Percentiles rank a stretch among this genome's conserved stretches.
Conservation (phyloP, 768 basidiomycete genomes). For the Kwoniella sp. region DNA sequence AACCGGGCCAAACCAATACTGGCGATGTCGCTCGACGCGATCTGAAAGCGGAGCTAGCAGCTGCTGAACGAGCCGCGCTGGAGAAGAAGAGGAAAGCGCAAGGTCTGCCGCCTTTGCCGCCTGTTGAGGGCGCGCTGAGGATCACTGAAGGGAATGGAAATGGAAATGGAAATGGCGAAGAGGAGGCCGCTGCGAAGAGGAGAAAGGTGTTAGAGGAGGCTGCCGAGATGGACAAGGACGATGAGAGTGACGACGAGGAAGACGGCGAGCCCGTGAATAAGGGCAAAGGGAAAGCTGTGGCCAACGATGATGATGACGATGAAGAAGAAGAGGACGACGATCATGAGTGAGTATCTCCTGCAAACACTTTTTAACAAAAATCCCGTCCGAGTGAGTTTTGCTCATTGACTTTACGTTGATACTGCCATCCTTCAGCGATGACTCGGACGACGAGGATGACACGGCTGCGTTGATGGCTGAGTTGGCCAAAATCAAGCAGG, state of each 20-base stretch:
- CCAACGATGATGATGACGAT: slow-evolving; percentile 53
- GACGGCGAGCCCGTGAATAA: slow-evolving; percentile 40
- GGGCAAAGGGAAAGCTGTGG: slow-evolving; percentile 56
- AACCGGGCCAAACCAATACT: slow-evolving; percentile 84
- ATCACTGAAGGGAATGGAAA: slow-evolving; percentile 58
- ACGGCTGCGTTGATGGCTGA: slow-evolving; percentile 92
- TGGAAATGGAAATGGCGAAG: slow-evolving; percentile 58
- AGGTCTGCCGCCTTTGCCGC: slow-evolving; percentile 61
- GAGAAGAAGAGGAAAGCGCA: slow-evolving; percentile 92
- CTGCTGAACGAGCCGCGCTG: slow-evolving; percentile 81
- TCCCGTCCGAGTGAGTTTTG: too few species aligned
- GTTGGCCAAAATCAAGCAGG: slow-evolving; percentile 96
- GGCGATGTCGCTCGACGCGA: slow-evolving; percentile 77
- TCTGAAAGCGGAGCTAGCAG: slow-evolving; percentile 76
- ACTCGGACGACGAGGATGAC: slow-evolving; percentile 78
- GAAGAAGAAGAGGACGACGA: slow-evolving; percentile 53
- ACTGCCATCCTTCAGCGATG: slow-evolving; percentile 28
- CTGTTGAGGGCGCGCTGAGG: slow-evolving; percentile 57
- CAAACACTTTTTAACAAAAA: background rate
- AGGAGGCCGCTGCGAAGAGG: slow-evolving; percentile 73
- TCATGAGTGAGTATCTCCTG: slow-evolving; percentile 31
- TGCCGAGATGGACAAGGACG: slow-evolving; percentile 84
- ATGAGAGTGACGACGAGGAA: slow-evolving; percentile 65
- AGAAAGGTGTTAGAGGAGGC: slow-evolving; percentile 85
- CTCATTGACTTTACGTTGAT: too few species aligned